Conservation (phyloP, 2,329 filamentous ascomycete species). For the Coniochaeta hoffmannii region DNA sequence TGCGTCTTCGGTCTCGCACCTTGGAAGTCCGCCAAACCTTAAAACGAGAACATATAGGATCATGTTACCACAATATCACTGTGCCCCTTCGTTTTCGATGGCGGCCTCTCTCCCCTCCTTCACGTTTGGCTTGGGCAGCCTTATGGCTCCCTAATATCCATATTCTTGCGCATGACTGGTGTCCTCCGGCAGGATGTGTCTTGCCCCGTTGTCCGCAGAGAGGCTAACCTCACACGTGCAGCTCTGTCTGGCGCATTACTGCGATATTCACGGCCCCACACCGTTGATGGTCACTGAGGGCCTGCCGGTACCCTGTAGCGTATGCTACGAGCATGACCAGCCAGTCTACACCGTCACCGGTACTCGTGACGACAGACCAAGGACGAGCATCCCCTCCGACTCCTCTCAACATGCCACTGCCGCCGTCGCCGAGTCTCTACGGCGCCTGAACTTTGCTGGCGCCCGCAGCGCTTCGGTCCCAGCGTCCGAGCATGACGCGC, state of each 20-base stretch:
- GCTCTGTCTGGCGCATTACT: constrained; percentile 64
- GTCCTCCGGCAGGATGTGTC: not conserved
- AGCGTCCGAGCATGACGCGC: constrained; percentile 35
- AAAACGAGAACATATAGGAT: constrained; percentile 5
- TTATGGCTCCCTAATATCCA: not conserved
- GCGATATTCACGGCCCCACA: constrained; percentile 62
- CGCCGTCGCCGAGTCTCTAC: constrained; percentile 38
- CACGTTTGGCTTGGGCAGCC: not conserved
- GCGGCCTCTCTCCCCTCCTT: not conserved
- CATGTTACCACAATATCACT: not conserved
- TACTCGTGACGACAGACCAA: constrained; percentile 24
- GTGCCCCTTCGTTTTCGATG: not conserved
- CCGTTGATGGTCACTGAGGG: constrained; percentile 65
- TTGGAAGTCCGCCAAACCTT: not conserved
- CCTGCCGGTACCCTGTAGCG: constrained; percentile 50
- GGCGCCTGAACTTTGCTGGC: constrained; percentile 34
- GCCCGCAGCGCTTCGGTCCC: constrained; percentile 35
- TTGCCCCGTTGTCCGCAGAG: constrained; percentile 7
- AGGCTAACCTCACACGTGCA: constrained; percentile 39
- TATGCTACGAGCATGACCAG: constrained; percentile 44
- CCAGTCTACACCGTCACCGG: constrained; percentile 20
- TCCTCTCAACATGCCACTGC: constrained; percentile 25
- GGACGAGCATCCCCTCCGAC: constrained; percentile 30
- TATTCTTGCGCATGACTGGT: not conserved
- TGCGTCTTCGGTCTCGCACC: not conserved